Conservation (phyloP, 352 stramenopile genomes). For the Globisporangium orthogonon region DNA sequence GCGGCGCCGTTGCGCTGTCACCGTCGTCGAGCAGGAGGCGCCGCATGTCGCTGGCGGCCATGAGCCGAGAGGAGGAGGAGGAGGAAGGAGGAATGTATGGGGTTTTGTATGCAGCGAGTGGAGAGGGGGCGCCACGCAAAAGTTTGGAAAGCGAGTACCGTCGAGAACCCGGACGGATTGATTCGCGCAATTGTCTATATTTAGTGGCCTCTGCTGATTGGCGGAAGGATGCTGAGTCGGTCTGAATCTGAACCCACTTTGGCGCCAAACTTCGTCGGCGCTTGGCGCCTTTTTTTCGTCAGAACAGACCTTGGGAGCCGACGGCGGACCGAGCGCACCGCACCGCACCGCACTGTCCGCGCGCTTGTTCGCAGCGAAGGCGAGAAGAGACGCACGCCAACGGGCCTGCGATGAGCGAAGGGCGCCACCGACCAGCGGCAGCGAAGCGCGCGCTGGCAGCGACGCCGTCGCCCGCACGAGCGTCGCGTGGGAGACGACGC, state of each 20-base stretch:
- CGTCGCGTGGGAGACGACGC: background rate
- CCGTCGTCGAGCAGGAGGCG: constrained; percentile 10
- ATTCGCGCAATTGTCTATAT: too few species aligned
- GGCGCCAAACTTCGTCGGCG: background rate
- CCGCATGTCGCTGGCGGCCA: constrained; percentile 7
- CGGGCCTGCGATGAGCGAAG: background rate
- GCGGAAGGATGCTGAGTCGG: too few species aligned
- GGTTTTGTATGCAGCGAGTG: background rate
- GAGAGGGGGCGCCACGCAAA: too few species aligned
- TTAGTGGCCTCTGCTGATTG: too few species aligned
- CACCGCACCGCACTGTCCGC: background rate
- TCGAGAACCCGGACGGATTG: too few species aligned
- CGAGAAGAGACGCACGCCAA: too few species aligned
- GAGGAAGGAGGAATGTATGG: background rate
- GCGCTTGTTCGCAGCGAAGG: background rate
- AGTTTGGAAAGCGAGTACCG: too few species aligned
- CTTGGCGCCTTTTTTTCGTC: constrained; percentile 1
- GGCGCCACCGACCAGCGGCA: background rate
- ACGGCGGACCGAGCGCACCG: background rate
- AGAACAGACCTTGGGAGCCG: background rate
- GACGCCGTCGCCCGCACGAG: background rate
- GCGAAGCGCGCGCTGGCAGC: constrained; percentile 8
- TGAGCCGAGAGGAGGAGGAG: background rate
- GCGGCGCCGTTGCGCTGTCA: constrained; percentile 2
- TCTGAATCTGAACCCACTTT: background rate